Percentiles rank a stretch among this genome's conserved stretches.
Evolutionary conservation across 1,284 basidiomycete species (phyloP).

Genomic region (Ceratobasidium sp.): DNA sequence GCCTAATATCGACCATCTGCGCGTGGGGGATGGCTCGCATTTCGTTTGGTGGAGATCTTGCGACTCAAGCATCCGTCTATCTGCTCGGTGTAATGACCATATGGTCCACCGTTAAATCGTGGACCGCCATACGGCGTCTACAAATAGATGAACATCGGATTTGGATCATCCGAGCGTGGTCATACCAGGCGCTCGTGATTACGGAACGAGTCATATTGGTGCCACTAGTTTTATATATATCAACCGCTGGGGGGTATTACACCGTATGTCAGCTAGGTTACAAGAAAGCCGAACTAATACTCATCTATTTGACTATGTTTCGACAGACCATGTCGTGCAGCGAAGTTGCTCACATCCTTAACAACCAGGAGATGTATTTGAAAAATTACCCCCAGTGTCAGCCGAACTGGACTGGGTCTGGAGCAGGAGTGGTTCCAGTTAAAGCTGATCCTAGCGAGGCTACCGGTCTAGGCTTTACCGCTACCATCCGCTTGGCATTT

Average conservation of each 20-base stretch:
- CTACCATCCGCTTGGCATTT: background rate
- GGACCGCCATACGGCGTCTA: background rate
- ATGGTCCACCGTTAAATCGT: background rate
- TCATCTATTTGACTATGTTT: background rate
- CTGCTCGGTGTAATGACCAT: constrained; percentile 1
- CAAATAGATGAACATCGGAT: constrained; percentile 6
- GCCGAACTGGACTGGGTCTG: background rate
- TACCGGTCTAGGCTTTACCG: background rate
- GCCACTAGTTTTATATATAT: background rate
- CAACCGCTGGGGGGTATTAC: background rate
- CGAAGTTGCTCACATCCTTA: constrained; percentile 6
- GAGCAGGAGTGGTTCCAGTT: background rate
- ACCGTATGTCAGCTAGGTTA: background rate
- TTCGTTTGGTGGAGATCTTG: constrained; percentile 24
- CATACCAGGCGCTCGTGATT: background rate
- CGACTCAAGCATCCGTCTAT: background rate
- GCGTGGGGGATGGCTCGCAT: constrained; percentile 16
- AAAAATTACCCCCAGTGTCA: constrained; percentile 26
- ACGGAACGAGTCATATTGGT: background rate
- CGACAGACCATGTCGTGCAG: background rate
- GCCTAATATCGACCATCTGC: constrained; percentile 1
- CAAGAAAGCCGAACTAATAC: too few relatives aligned
- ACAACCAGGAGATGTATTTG: background rate
- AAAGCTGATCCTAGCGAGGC: background rate
- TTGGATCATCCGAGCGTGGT: constrained; percentile 10